Percentiles rank a stretch among this genome's conserved stretches.
Conservation (phyloP, 2,329 filamentous ascomycete genomes). For the Ceratocystis eucalypticola region DNA sequence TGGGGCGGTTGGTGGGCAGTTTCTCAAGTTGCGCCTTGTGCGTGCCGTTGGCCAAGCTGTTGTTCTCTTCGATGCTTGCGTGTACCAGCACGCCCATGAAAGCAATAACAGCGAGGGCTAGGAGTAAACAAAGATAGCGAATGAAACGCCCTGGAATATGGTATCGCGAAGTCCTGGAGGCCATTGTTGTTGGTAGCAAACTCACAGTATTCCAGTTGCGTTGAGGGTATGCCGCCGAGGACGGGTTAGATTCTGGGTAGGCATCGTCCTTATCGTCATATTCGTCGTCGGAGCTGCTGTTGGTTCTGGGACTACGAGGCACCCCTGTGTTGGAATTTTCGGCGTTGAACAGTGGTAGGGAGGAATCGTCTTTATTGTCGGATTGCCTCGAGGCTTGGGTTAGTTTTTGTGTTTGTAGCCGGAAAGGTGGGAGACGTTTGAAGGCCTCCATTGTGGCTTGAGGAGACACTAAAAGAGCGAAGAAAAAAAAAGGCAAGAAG, state of each 20-base stretch:
- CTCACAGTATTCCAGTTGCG: conserved; percentile 5
- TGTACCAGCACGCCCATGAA: conserved; percentile 66
- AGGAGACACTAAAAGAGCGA: background rate
- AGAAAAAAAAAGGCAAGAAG: background rate
- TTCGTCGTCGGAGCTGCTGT: conserved; percentile 9
- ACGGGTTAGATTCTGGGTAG: background rate
- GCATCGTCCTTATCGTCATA: conserved; percentile 2
- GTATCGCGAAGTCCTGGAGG: conserved; percentile 36
- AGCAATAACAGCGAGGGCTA: conserved; percentile 56
- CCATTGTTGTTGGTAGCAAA: conserved; percentile 24
- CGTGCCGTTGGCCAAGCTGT: conserved; percentile 41
- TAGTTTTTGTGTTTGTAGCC: conserved; percentile 20
- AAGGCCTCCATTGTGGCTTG: conserved; percentile 14
- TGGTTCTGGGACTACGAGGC: background rate
- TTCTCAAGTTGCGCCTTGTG: conserved; percentile 27
- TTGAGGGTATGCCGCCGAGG: conserved; percentile 8
- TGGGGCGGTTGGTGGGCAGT: conserved; percentile 32
- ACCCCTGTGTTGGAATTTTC: conserved; percentile 32
- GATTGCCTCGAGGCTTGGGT: conserved; percentile 21
- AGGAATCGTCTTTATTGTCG: conserved; percentile 28
- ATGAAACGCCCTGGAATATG: conserved; percentile 59
- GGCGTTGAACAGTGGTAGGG: conserved; percentile 24
- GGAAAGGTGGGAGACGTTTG: conserved; percentile 17
- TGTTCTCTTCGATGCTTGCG: conserved; percentile 58
- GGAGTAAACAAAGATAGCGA: conserved; percentile 60